These are phyloP conservation scores for Coccomyxa sp. DNA, from an alignment of 139 green algal genomes.

Conservation along the genomic window DNA sequence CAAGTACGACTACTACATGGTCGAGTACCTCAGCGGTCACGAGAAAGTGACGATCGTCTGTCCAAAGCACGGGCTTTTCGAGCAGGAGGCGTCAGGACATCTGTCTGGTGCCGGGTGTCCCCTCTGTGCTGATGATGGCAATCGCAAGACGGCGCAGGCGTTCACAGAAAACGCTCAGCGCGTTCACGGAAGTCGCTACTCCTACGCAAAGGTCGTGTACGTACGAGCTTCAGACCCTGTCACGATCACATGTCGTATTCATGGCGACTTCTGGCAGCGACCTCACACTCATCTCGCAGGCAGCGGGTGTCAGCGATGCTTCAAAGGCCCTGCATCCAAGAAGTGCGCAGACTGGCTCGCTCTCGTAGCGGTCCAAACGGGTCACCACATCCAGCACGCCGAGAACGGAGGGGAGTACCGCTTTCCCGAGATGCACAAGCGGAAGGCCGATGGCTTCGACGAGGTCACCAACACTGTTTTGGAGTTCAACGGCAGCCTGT, in stretches of 20 bases:
- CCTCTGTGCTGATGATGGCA: not conserved
- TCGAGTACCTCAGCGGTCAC: not conserved
- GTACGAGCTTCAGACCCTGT: not conserved
- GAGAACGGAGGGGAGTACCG: not conserved
- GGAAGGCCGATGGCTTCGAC: not conserved
- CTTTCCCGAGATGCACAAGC: not conserved
- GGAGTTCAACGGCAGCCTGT: not conserved
- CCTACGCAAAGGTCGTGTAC: not conserved
- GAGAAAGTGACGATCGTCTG: not conserved
- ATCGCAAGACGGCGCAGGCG: not conserved
- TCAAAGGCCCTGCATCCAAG: not conserved
- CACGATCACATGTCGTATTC: not conserved
- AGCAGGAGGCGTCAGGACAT: not conserved
- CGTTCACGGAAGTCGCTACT: not conserved
- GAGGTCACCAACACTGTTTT: not conserved
- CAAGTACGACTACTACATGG: not conserved
- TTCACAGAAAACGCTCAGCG: not conserved
- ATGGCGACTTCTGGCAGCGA: not conserved
- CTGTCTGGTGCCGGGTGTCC: not conserved
- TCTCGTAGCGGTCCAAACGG: not conserved
- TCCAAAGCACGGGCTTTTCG: not conserved
- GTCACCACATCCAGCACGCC: not conserved
- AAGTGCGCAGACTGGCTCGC: not conserved
- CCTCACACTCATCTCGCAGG: not conserved
- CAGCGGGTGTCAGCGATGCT: not conserved